Evolutionary conservation across 345 rosid species (phyloP).

Genomic region (Aurinia saxatilis): DNA sequence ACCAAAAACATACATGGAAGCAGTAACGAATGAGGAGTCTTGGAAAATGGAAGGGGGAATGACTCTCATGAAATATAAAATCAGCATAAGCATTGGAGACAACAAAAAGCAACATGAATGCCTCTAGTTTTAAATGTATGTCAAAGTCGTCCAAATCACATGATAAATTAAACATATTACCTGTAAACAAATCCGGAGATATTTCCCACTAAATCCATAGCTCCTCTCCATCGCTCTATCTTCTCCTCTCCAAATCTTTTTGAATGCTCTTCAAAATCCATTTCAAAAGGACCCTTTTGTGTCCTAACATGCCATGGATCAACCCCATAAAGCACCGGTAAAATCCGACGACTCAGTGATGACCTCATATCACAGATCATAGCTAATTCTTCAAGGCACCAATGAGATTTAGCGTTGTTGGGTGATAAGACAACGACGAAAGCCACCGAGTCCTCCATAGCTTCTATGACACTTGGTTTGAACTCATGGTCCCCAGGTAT

Average conservation of each 20-base stretch:
- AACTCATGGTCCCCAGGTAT: constrained; percentile 30
- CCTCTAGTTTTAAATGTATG: too few species aligned
- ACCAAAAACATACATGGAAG: too few species aligned
- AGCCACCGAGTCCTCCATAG: constrained; percentile 46
- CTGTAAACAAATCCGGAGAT: constrained; percentile 26
- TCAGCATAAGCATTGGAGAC: too few species aligned
- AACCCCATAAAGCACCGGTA: constrained; percentile 44
- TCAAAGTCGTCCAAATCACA: too few species aligned
- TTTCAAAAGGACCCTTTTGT: constrained; percentile 32
- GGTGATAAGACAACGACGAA: constrained; percentile 34
- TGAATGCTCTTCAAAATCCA: constrained; percentile 26
- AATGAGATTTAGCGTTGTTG: constrained; percentile 34
- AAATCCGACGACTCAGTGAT: constrained; percentile 12
- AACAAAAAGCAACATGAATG: too few species aligned
- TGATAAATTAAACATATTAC: not conserved
- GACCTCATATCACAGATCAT: constrained; percentile 28
- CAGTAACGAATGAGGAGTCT: too few species aligned
- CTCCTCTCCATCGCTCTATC: constrained; percentile 34
- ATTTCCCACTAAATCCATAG: constrained; percentile 35
- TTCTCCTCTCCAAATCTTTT: constrained; percentile 19
- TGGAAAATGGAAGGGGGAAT: too few species aligned
- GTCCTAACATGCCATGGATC: constrained; percentile 35
- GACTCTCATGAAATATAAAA: too few species aligned
- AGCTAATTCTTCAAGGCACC: constrained; percentile 49
- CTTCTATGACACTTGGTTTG: constrained; percentile 25